Evolutionary conservation across 495 filamentous ascomycete species (phyloP).

Genomic region (Penicillium parvum): DNA sequence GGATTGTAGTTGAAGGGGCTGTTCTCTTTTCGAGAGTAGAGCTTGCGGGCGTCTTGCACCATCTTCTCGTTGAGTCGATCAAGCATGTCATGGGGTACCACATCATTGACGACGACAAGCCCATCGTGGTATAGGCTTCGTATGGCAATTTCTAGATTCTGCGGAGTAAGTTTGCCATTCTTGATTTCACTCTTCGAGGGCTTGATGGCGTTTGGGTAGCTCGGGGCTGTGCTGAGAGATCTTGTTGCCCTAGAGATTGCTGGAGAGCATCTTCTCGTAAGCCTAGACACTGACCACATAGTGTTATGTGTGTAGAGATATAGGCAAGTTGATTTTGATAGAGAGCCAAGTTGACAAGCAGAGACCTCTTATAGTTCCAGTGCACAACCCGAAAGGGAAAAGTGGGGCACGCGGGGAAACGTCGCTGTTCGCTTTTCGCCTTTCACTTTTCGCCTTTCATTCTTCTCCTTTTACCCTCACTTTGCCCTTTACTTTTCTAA

Average conservation of each 20-base stretch:
- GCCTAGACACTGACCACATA: not conserved
- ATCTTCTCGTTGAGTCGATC: slow-evolving; percentile 48
- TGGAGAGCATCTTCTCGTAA: not conserved
- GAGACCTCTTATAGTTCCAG: too few species aligned
- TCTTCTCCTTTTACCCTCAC: slow-evolving; percentile 3
- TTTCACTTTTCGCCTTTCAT: slow-evolving; percentile 8
- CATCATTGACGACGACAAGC: slow-evolving; percentile 48
- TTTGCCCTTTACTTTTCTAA: not conserved
- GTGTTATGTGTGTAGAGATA: too few species aligned
- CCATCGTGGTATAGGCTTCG: slow-evolving; percentile 47
- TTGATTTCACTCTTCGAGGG: slow-evolving; percentile 17
- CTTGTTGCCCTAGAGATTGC: not conserved
- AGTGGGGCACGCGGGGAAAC: not conserved
- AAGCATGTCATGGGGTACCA: slow-evolving; percentile 38
- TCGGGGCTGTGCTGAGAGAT: not conserved
- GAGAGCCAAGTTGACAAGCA: too few species aligned
- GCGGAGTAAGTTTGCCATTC: slow-evolving; percentile 16
- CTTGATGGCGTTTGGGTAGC: slow-evolving; percentile 13
- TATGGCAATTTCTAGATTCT: slow-evolving; percentile 47
- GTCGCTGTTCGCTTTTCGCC: not conserved
- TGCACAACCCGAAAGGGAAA: not conserved
- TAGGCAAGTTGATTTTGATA: not conserved
- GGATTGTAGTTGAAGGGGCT: slow-evolving; percentile 51
- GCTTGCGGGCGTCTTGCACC: slow-evolving; percentile 43
- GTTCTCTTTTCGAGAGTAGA: slow-evolving; percentile 40